Base-by-base conservation (phyloP, 768 basidiomycete genomes). In the Tricholoma furcatifolium region DNA sequence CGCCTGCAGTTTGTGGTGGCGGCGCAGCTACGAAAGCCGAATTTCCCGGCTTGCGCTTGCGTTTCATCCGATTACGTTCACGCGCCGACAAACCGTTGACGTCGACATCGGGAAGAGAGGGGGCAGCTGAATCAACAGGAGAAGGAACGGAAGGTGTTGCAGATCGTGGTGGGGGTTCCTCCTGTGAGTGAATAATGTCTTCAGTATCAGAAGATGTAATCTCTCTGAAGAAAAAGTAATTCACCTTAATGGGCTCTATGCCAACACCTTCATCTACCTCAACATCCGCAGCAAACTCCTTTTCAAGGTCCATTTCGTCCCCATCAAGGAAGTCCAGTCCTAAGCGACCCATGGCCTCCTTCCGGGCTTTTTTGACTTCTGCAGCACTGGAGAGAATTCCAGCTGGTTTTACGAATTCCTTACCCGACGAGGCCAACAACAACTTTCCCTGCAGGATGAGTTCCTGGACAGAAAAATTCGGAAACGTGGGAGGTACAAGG, bases 21-120 rank as follows among this genome's bases (percentile, higher is more conserved):
- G 84, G 85, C 1, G 87, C 82, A 11, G 85, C 78, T 14, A 93
- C 91, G 60, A 92, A 92, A 1, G 88, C 90, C 30, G 85, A 74
- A 63, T 88, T 91, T 3, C 92, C 94, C 3, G 80, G 79, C 63
- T 95, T 97, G 51, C 95, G 88, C 66, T 98, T 98, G 24, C 97
- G 81, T 68, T 99, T 99, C 30, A 98, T 74, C 43, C 95, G 83
- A 65, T 97, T 97, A 30, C 90, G 83, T 69, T 98, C 96, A 49
- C 97, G 84, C 10, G 93, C 93, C 30, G 94, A 97, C 41, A 98
- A 73, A 6, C 79, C 80, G 39, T 63, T 72, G 4, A 75, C 55
- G 56, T 86, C 83, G 11, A 71, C 56, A 39, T 84, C 80, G 20
- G 74, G 62, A 10, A 69, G 68, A 3, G 72, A 68, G 5, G 70